These are phyloP conservation scores for Quercus bicolor DNA, from an alignment of 306 rosid genomes.

Conservation along the genomic window DNA sequence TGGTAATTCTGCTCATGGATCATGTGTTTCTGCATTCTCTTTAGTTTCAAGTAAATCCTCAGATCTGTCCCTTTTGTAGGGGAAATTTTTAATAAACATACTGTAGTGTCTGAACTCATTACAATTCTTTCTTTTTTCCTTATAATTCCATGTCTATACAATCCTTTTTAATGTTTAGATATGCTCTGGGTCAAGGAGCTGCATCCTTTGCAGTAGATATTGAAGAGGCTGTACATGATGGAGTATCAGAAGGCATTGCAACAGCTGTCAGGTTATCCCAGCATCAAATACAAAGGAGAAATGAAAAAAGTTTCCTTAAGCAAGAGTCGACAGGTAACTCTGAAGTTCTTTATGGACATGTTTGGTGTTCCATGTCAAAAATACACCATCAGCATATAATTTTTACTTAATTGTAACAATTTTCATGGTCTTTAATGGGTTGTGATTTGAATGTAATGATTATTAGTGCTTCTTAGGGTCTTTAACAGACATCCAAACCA, in stretches of 20 bases:
- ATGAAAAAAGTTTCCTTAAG: constrained; percentile 35
- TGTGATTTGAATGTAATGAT: background rate
- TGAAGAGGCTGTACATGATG: constrained; percentile 45
- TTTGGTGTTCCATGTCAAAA: background rate
- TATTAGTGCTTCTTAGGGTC: background rate
- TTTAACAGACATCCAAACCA: background rate
- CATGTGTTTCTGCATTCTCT: background rate
- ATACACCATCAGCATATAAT: background rate
- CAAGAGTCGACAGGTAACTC: constrained; percentile 52
- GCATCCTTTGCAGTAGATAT: constrained; percentile 68
- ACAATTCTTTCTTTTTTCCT: background rate
- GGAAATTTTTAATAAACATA: background rate
- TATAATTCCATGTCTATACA: constrained; percentile 4
- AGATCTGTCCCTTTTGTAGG: background rate
- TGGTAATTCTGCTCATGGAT: background rate
- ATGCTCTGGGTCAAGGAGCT: constrained; percentile 82
- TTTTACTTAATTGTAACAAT: background rate
- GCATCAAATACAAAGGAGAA: constrained; percentile 63
- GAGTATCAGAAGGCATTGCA: constrained; percentile 34
- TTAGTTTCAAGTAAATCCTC: background rate
- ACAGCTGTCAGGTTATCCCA: constrained; percentile 42
- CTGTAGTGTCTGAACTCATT: background rate
- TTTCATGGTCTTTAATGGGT: background rate
- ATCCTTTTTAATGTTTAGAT: constrained; percentile 56
- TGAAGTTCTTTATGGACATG: background rate